phyloP scores from a whole-genome alignment of 2,329 filamentous ascomycete species.

The Capronia epimyces region DNA sequence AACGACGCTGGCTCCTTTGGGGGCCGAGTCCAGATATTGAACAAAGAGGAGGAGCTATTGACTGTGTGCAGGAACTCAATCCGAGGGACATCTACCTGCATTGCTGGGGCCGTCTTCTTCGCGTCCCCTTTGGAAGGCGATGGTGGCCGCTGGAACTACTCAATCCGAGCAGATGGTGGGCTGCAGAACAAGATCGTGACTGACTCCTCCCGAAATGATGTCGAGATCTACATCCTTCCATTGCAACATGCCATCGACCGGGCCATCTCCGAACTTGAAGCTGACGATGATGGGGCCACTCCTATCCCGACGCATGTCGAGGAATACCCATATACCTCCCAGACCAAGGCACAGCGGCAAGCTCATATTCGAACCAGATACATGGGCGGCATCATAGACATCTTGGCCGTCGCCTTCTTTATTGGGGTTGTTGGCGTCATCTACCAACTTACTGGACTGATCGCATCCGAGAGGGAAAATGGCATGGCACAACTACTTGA shows the following conservation, averaged over 20 bases:
- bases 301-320: constrained; percentile 42
- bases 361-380: constrained; percentile 63
- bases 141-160: constrained; percentile 75
- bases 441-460: constrained; percentile 80
- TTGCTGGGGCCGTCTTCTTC: constrained; percentile 67
- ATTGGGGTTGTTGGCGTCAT: constrained; percentile 73
- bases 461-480: constrained; percentile 77
- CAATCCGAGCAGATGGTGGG: constrained; percentile 67
- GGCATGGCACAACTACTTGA: constrained; percentile 87
- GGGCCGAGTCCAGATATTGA: constrained; percentile 52
- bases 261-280: constrained; percentile 51
- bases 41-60: constrained; percentile 54
- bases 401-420: constrained; percentile 72
- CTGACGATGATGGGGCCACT: constrained; percentile 43
- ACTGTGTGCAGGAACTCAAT: constrained; percentile 59
- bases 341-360: constrained; percentile 62
- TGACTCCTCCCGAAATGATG: constrained; percentile 62
- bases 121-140: constrained; percentile 67
- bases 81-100: constrained; percentile 65
- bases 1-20: constrained; percentile 53
- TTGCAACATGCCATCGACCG: constrained; percentile 72
- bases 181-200: constrained; percentile 63
- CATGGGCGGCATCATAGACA: constrained; percentile 67
- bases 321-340: constrained; percentile 71
- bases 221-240: constrained; percentile 70